Conservation (phyloP, 2,329 filamentous ascomycete species). For the Hypoxylon sp. region DNA sequence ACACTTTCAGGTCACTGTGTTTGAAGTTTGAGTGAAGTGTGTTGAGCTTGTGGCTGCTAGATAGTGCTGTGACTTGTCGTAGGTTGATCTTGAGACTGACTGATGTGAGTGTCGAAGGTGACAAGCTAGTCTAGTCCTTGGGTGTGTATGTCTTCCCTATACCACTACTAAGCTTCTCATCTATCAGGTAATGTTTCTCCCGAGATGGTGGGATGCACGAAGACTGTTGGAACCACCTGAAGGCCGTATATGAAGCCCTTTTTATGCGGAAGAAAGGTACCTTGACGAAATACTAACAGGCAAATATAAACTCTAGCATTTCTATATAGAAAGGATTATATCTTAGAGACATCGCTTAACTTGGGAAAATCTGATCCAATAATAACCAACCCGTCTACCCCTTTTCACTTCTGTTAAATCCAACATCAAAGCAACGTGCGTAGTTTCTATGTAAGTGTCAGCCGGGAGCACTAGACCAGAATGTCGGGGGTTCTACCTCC, state of each 20-base stretch:
- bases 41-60: background rate
- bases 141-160: too few species aligned
- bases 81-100: background rate
- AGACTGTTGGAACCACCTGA: too few species aligned
- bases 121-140: background rate
- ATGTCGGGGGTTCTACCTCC: background rate
- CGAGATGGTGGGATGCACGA: too few species aligned
- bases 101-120: background rate
- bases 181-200: too few species aligned
- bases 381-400: background rate
- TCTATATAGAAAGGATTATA: too few species aligned
- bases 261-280: background rate
- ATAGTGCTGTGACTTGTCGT: background rate
- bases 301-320: too few species aligned
- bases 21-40: background rate
- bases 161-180: too few species aligned
- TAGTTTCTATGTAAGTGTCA: background rate
- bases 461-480: background rate
- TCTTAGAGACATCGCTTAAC: too few species aligned
- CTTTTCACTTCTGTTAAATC: background rate
- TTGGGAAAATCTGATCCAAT: background rate
- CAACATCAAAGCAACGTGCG: background rate
- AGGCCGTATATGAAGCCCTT: too few species aligned
- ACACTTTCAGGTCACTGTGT: constrained; percentile 4
- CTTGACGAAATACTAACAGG: background rate